These are phyloP conservation scores for Puccinia triticina DNA, from an alignment of 1,284 basidiomycete genomes.

Conservation along the genomic window DNA sequence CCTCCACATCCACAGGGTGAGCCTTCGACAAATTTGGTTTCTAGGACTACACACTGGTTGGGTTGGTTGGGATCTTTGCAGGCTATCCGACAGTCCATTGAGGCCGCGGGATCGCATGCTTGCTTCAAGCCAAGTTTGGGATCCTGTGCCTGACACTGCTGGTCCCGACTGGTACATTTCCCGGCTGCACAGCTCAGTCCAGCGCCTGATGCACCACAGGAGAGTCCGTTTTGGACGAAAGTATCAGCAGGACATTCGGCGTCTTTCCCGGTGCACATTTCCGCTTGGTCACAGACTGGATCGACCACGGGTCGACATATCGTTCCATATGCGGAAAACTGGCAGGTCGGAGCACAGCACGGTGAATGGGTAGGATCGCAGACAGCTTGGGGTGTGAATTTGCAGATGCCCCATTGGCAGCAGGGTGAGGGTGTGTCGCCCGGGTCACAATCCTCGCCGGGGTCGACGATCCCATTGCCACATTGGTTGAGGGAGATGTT, in stretches of 20 bases:
- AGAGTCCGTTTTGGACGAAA: constrained; percentile 55
- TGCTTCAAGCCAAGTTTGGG: constrained; percentile 53
- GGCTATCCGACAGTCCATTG: constrained; percentile 56
- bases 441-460: constrained; percentile 59
- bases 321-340: constrained; percentile 55
- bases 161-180: constrained; percentile 57
- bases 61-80: constrained; percentile 56
- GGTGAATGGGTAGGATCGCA: constrained; percentile 57
- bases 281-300: constrained; percentile 56
- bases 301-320: constrained; percentile 57
- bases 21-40: constrained; percentile 57
- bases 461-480: constrained; percentile 58
- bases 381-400: constrained; percentile 55
- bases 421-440: constrained; percentile 56
- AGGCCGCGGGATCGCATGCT: constrained; percentile 56
- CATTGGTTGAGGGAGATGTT: constrained; percentile 57
- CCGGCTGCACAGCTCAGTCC: constrained; percentile 57
- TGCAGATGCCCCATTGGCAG: constrained; percentile 56
- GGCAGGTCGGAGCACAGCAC: constrained; percentile 57
- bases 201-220: constrained; percentile 54
- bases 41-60: constrained; percentile 56
- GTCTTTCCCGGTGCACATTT: constrained; percentile 57
- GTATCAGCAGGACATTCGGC: constrained; percentile 57
- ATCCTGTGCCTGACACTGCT: constrained; percentile 56
- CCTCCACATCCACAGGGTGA: constrained; percentile 58